Conservation (phyloP, 257 asterid species). For the Primulina tabacum region DNA sequence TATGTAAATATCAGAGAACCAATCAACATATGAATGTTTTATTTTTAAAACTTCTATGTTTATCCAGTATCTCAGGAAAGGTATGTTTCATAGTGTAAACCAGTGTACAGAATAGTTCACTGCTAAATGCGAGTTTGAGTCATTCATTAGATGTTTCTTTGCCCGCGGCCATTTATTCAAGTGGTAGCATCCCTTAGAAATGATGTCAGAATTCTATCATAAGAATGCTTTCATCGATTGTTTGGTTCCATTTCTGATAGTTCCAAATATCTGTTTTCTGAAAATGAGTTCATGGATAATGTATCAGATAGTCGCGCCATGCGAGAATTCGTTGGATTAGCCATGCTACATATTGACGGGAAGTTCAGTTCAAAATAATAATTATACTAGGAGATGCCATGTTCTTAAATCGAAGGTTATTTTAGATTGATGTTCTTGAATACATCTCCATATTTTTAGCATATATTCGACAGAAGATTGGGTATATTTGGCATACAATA, state of each 20-base stretch:
- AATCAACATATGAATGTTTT: constrained; percentile 29
- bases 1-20: constrained; percentile 56
- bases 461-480: neutral
- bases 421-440: neutral
- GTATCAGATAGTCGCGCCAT: too few species aligned
- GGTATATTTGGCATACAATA: neutral
- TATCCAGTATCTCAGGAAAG: constrained; percentile 5
- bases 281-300: too few species aligned
- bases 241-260: too few species aligned
- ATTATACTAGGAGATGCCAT: too few species aligned
- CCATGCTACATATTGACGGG: too few species aligned
- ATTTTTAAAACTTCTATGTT: constrained; percentile 3
- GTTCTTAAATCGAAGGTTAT: neutral
- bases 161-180: neutral
- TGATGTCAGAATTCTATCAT: neutral
- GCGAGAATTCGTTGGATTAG: too few species aligned
- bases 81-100: constrained; percentile 7
- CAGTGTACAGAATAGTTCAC: constrained; percentile 24
- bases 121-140: neutral
- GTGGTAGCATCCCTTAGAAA: neutral
- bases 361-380: neutral
- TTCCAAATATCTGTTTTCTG: too few species aligned
- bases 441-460: neutral
- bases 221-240: neutral
- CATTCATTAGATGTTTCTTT: neutral